Base-by-base conservation (phyloP, 202 grass and related monocot species). In the Setaria italica region DNA sequence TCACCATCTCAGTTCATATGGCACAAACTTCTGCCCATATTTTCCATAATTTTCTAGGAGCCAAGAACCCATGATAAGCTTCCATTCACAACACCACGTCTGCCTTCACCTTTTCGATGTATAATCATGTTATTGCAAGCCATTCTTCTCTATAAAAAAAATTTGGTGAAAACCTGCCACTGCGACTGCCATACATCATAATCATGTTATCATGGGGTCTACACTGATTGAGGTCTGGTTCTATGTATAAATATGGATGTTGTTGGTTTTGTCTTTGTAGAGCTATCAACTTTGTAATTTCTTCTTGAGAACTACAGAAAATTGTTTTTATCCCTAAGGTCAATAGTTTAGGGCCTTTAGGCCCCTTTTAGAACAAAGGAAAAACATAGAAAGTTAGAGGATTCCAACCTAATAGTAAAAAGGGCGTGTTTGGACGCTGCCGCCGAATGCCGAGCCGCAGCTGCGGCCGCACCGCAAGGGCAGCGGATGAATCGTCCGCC, bases 11-110 rank as follows among this genome's bases (percentile, higher is more conserved):
- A 53, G 20, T 67, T 56, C 59, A 76, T 81, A 81, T 81, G 54
- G 49, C 33, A 60, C 53, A 81, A 59, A 51, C 33, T 29, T 53
- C 62, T 29, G 54, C 56, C 73, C 77, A 71, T 33, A 80, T 76
- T 39, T 80, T 66, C 85, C 49, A 72, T 43, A 57, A 12, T 74
- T 84, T 79, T 35, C 37, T 74, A 67, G 13, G 29, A 67, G 30
- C 32, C 16, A 85, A 41, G 67, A 84, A 56, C 19, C 49, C 15
- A 74, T 33, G 59, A 84, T 50, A 80, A 89, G 19, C 4, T 58
- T 63, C 56, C 11, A 39, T 19, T 63, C 30, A 65, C 35, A 82
- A 71, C 7, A 78, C 1, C 7, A 78, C 1, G 5, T 29, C 67
- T 30, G 11, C 29, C 19, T 66, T 49, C 46, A 80, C 33, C 65